Conservation (phyloP, 1,139 yeast species). For the Pichia sp. region DNA sequence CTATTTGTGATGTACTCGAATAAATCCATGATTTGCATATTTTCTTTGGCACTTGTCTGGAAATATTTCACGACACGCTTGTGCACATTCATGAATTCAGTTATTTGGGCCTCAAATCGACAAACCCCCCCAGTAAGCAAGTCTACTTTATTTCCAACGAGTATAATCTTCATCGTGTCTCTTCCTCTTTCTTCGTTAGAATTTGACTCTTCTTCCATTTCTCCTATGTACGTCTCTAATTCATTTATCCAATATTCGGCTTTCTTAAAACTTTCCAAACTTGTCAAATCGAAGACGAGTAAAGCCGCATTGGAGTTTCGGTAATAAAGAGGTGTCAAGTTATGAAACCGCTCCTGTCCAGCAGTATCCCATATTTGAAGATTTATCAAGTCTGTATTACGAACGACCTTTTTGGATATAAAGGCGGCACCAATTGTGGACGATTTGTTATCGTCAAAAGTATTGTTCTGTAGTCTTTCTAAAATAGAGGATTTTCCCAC, state of each 20-base stretch:
- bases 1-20: slow-evolving; percentile 41
- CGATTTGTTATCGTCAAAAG: slow-evolving; percentile 58
- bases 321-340: slow-evolving; percentile 87
- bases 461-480: slow-evolving; percentile 57
- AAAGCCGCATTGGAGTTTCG: slow-evolving; percentile 85
- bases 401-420: slow-evolving; percentile 51
- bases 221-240: slow-evolving; percentile 34
- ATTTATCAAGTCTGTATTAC: slow-evolving; percentile 30
- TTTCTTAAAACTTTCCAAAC: slow-evolving; percentile 41
- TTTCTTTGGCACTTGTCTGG: slow-evolving; percentile 47
- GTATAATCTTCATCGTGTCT: slow-evolving; percentile 37
- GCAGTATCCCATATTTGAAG: slow-evolving; percentile 82
- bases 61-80: slow-evolving; percentile 27
- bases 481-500: slow-evolving; percentile 64
- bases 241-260: slow-evolving; percentile 60
- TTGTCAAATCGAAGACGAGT: slow-evolving; percentile 68
- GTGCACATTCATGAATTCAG: slow-evolving; percentile 18
- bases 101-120: slow-evolving; percentile 20
- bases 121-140: slow-evolving; percentile 27
- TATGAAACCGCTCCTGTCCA: slow-evolving; percentile 87
- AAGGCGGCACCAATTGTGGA: slow-evolving; percentile 73
- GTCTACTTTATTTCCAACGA: slow-evolving; percentile 43
- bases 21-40: slow-evolving; percentile 40
- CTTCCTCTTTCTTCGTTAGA: slow-evolving; percentile 3
- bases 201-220: slow-evolving; percentile 22